A percentile compares a stretch with the other conserved stretches of the same genome.
These are phyloP conservation scores for Pichia sp. DNA, from an alignment of 1,139 yeast genomes.

Conservation along the genomic window DNA sequence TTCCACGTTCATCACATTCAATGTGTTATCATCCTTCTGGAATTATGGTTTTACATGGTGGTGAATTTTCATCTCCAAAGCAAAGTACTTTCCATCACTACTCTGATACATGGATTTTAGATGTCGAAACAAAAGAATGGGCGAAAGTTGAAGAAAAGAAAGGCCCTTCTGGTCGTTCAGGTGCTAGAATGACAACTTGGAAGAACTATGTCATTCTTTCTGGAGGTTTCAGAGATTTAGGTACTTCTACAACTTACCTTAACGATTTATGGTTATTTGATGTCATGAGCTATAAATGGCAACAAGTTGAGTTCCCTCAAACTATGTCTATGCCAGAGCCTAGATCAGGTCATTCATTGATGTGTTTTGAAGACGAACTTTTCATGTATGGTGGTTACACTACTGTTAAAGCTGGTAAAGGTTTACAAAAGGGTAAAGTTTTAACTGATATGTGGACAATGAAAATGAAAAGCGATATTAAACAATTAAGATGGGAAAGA, in stretches of 20 bases:
- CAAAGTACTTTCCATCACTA: conserved; percentile 94
- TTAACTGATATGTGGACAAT: conserved; percentile 80
- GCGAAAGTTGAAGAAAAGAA: conserved; percentile 64
- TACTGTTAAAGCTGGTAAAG: conserved; percentile 85
- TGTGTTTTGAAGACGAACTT: conserved; percentile 75
- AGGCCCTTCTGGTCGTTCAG: conserved; percentile 84
- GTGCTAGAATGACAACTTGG: conserved; percentile 88
- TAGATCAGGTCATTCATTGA: conserved; percentile 85
- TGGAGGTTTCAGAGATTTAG: conserved; percentile 93
- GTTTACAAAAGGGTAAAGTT: conserved; percentile 88
- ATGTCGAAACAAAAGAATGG: conserved; percentile 83
- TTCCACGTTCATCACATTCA: conserved; percentile 90
- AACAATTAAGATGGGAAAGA: conserved; percentile 78
- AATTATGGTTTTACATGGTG: conserved; percentile 79
- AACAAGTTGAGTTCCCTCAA: conserved; percentile 78
- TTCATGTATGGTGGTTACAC: conserved; percentile 90
- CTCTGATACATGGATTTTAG: conserved; percentile 93
- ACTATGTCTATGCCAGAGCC: conserved; percentile 82
- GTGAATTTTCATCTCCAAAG: conserved; percentile 94
- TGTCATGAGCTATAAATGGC: conserved; percentile 84
- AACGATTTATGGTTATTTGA: conserved; percentile 92
- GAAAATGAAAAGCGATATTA: conserved; percentile 82
- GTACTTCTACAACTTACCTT: conserved; percentile 73
- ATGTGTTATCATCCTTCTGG: conserved; percentile 94
- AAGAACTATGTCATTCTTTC: conserved; percentile 76